Evolutionary conservation across 2,329 filamentous ascomycete genomes (phyloP), one percentile per base, ranked within the genome.

Genomic region (Aspergillus fijiensis): DNA sequence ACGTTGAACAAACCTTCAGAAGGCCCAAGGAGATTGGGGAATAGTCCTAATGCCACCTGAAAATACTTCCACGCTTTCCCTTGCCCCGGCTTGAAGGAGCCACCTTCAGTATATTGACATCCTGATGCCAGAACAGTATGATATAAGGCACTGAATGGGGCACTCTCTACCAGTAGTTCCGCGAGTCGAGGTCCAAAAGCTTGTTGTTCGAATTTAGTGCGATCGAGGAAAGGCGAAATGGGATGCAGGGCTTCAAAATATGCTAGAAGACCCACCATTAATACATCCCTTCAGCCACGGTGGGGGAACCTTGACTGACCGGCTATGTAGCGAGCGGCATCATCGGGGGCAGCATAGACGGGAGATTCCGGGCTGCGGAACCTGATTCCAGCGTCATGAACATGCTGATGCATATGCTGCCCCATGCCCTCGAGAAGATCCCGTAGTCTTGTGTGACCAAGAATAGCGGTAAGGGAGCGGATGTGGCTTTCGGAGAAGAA

Each of bases 1-100:
- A 60, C 35, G 45, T 52, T 52, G 10, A 31, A 3, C 9, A 60
- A 33, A 4, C 21, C 45, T 35, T 57, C 53, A 4, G 49, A 10
- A 1, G 58, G 25, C 19, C 51, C 23, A 25, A 57, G 31, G 16
- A 60, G 49, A 9, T 10, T n/a, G 3, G 45, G 48, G 5, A 60
- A 23, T 2, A 42, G 58, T 21, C 53, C 49, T 9, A 60, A 45
- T 29, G 58, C 39, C 1, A 39, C 12, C 16, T 60, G 53, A 29
- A 60, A 60, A 4, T 52, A 19, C 1, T 49, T 52, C 58, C 58
- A 60, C 9, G 53, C 53, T 4, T 49, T 42, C 6, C 54, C 42
- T 11, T 52, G 47, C 5, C 51, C 58, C 12, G 58, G 53, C 31
- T 33, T n/a, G 2, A 51, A 51, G 4, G 50, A 51, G 11, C 50